These are phyloP conservation scores for Colletotrichum lupini DNA, from an alignment of 2,329 filamentous ascomycete genomes.

Conservation along the genomic window DNA sequence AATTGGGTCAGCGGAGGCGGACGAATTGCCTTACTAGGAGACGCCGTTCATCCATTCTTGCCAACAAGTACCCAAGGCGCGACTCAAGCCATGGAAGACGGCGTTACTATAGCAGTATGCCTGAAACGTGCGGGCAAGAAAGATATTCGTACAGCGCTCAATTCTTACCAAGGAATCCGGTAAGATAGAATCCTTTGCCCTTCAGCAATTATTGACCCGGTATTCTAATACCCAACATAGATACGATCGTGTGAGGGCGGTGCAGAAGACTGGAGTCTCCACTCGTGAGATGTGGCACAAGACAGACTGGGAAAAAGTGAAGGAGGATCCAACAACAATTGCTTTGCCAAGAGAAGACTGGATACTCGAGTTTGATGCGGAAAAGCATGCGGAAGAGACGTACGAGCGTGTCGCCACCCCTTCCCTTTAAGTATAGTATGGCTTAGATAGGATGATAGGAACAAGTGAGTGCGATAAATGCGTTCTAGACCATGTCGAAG, in stretches of 20 bases:
- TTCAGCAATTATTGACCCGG: neutral
- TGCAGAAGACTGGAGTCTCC: conserved; percentile 57
- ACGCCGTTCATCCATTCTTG: neutral
- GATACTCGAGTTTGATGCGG: conserved; percentile 57
- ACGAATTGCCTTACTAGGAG: conserved; percentile 53
- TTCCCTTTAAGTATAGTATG: neutral
- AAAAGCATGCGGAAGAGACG: conserved; percentile 47
- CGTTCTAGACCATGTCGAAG: too few species aligned
- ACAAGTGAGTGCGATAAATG: too few species aligned
- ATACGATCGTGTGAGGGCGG: conserved; percentile 53
- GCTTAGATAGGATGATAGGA: neutral
- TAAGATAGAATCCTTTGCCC: neutral
- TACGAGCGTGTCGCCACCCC: conserved; percentile 28
- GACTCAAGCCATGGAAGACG: neutral
- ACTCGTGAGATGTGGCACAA: conserved; percentile 62
- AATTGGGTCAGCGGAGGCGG: conserved; percentile 59
- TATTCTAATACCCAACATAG: neutral
- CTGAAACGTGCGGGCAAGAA: neutral
- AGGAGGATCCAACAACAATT: conserved; percentile 55
- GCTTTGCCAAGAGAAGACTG: conserved; percentile 56
- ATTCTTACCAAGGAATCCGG: neutral
- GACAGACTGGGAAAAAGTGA: conserved; percentile 57
- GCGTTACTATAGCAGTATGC: neutral
- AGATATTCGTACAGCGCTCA: neutral
- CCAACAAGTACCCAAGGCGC: neutral